These are phyloP conservation scores for Aulographum hederae DNA, from an alignment of 2,329 filamentous ascomycete genomes.

Conservation along the genomic window DNA sequence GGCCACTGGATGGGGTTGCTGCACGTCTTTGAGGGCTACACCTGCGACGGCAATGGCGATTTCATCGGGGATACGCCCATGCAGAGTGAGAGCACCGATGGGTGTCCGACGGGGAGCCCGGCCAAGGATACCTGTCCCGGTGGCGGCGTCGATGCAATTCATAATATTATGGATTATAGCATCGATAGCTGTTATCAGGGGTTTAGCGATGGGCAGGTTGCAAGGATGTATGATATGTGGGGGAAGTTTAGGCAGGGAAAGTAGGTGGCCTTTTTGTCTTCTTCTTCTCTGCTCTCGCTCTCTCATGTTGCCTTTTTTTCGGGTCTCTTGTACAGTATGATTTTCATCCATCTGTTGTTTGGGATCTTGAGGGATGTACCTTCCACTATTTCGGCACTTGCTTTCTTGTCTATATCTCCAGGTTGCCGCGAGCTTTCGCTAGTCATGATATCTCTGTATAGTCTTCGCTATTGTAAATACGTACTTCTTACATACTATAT, in stretches of 20 bases:
- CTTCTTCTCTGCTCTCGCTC: too few species aligned
- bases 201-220: slow-evolving; percentile 3
- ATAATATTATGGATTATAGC: slow-evolving; percentile 5
- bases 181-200: slow-evolving; percentile 2
- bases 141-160: slow-evolving; percentile 1
- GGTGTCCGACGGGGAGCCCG: slow-evolving; percentile 29
- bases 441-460: too few species aligned
- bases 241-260: slow-evolving; percentile 1
- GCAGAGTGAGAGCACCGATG: slow-evolving; percentile 29
- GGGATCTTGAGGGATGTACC: too few species aligned
- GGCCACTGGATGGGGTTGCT: slow-evolving; percentile 29
- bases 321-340: too few species aligned
- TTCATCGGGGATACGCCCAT: slow-evolving; percentile 24
- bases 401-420: too few species aligned
- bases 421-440: too few species aligned
- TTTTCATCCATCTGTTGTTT: too few species aligned
- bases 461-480: too few species aligned
- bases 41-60: slow-evolving; percentile 25
- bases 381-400: too few species aligned
- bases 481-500: too few species aligned
- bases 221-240: slow-evolving; percentile 3
- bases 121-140: slow-evolving; percentile 32
- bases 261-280: too few species aligned
- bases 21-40: slow-evolving; percentile 28
- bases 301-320: too few species aligned